These are phyloP conservation scores for Calonectria hawksworthii DNA, from an alignment of 2,329 filamentous ascomycete species.

Conservation along the genomic window DNA sequence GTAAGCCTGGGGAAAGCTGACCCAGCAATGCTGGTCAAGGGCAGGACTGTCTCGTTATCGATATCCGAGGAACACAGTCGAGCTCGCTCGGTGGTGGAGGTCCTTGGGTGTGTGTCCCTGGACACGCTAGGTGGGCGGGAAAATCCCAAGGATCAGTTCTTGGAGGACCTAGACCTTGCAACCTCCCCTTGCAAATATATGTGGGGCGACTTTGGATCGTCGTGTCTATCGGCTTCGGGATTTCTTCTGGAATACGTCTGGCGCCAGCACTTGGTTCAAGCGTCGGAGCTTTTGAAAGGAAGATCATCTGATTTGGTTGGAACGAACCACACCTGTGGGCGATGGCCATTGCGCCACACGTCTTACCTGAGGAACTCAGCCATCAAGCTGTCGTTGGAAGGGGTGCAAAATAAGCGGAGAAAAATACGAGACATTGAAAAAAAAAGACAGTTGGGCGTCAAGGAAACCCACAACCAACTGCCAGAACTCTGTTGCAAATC, in stretches of 20 bases:
- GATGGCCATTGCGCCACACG: constrained; percentile 1
- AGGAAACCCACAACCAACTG: not conserved
- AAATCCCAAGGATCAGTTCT: constrained; percentile 18
- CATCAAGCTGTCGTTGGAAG: not conserved
- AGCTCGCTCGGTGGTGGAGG: not conserved
- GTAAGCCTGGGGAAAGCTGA: not conserved
- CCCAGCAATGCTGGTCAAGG: not conserved
- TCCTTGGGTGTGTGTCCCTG: constrained; percentile 6
- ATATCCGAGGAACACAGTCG: not conserved
- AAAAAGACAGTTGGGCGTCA: not conserved
- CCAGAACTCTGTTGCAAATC: constrained; percentile 6
- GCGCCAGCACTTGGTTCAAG: constrained; percentile 9
- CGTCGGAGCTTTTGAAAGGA: constrained; percentile 28
- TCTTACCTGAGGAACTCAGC: not conserved
- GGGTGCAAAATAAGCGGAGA: not conserved
- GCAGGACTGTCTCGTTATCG: not conserved
- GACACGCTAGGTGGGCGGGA: constrained; percentile 19
- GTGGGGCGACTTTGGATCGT: constrained; percentile 17
- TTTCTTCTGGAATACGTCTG: constrained; percentile 28
- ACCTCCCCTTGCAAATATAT: constrained; percentile 10
- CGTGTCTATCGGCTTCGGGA: constrained; percentile 33
- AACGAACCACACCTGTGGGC: not conserved
- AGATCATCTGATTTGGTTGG: not conserved
- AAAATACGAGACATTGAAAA: not conserved
- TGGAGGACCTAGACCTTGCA: constrained; percentile 16